Evolutionary conservation across 176 grass and related monocot species (phyloP).

Genomic region (Bromus sterilis): DNA sequence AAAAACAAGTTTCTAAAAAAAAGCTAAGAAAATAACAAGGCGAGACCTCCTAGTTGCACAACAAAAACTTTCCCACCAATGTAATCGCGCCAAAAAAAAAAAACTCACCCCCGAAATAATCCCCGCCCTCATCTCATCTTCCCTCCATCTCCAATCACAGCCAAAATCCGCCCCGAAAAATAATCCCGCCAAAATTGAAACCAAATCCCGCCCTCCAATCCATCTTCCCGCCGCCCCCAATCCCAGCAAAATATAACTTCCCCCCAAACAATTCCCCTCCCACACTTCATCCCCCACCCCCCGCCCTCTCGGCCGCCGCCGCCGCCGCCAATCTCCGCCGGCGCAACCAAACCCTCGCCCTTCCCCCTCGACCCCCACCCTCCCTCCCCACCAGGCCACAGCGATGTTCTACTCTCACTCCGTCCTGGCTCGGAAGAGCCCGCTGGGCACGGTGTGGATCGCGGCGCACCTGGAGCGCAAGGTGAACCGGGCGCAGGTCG

Average conservation of each 20-base stretch:
- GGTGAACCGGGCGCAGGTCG: conserved; percentile 85
- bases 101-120: background rate
- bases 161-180: background rate
- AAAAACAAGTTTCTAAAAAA: no score
- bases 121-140: no score
- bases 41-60: no score
- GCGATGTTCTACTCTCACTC: conserved; percentile 92
- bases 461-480: conserved; percentile 88
- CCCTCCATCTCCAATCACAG: no score
- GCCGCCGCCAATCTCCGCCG: background rate
- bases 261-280: background rate
- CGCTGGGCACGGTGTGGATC: conserved; percentile 73
- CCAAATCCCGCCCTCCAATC: background rate
- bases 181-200: background rate
- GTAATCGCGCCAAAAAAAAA: no score
- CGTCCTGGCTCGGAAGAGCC: conserved; percentile 67
- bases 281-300: background rate
- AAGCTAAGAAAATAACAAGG: no score
- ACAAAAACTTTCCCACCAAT: no score
- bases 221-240: background rate
- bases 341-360: background rate
- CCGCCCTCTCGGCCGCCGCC: background rate
- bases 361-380: background rate
- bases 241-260: background rate
- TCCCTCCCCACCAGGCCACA: background rate